Base-by-base conservation (phyloP, 768 basidiomycete species). In the Mycena crocata region DNA sequence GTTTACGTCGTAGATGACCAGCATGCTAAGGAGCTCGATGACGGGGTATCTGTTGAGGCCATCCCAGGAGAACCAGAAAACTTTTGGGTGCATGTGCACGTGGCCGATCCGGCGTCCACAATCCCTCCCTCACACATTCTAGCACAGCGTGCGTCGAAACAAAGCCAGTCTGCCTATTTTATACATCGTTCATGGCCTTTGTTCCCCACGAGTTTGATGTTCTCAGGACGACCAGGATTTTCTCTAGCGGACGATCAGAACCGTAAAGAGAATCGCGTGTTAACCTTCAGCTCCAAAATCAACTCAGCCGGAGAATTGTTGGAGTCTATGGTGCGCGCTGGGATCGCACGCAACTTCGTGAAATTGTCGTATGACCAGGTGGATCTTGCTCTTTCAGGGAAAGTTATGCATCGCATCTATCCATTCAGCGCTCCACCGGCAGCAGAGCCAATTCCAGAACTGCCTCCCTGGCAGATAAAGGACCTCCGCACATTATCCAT, bases 1-100 rank as follows among this genome's bases (percentile, higher is more conserved):
- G 93, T 95, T 6, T 99, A 91, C 76, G 91, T 96, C 23, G 90
- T 99, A 59, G 98, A 99, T 73, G 93, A 94, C 65, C 68, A 82
- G 0, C 75, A 72, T 9, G 96, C 98, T 0, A 79, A 91, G 72
- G 98, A 99, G 74, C 85, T 99, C 24, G 98, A 99, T 74, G 98
- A 99, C 75, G 98, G 95, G 3, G 72, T 99, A 34, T 96, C 96
- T 2, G 74, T 98, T 32, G 93, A 97, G 68, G 74, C 79, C n/a
- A 84, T 91, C 34, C 82, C 85, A 6, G 79, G 79, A 5, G 88
- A 92, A 51, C 87, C 88, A 2, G 86, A 83, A 19, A 83, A 77
- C 23, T 74, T 79, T 48, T 99, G 98, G 97, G 75, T 97, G 14
- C 96, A 98, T 72, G 84, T 92, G 28, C 98, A 99, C 74, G 85